A percentile compares a stretch with the other conserved stretches of the same genome.
These are phyloP conservation scores for Phyllachora maydis DNA, from an alignment of 2,329 filamentous ascomycete species.

Conservation along the genomic window DNA sequence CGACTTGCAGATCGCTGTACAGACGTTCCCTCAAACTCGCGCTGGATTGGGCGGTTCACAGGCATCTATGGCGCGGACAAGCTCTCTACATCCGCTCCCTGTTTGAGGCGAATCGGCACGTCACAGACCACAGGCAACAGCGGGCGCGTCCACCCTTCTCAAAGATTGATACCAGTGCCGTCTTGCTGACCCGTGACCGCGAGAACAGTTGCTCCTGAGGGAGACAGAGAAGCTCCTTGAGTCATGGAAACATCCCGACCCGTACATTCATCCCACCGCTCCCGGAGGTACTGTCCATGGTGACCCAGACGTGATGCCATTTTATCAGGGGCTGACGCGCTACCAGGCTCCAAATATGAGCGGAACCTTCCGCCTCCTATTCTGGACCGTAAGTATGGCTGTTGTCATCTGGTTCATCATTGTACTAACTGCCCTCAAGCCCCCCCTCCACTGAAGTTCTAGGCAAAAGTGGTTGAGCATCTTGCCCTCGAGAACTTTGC, in stretches of 20 bases:
- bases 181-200: constrained; percentile 4
- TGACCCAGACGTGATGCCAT: too few species aligned
- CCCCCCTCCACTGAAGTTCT: constrained; percentile 28
- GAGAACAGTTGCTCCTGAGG: constrained; percentile 51
- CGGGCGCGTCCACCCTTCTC: constrained; percentile 36
- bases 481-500: too few species aligned
- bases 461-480: too few species aligned
- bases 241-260: constrained; percentile 95
- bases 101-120: constrained; percentile 80
- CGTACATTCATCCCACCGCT: constrained; percentile 72
- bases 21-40: constrained; percentile 82
- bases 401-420: neutral
- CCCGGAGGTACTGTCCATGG: constrained; percentile 95
- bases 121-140: constrained; percentile 70
- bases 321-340: too few species aligned
- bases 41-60: constrained; percentile 87
- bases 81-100: constrained; percentile 87
- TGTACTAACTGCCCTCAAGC: constrained; percentile 14
- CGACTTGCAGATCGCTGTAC: constrained; percentile 48
- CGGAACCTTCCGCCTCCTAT: constrained; percentile 69
- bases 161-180: neutral
- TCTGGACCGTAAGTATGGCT: constrained; percentile 49
- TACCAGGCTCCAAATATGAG: constrained; percentile 88
- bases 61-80: constrained; percentile 86
- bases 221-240: constrained; percentile 79